These are phyloP conservation scores for Nelumbo lutea DNA, from an alignment of 164 flowering plant genomes.

Conservation along the genomic window DNA sequence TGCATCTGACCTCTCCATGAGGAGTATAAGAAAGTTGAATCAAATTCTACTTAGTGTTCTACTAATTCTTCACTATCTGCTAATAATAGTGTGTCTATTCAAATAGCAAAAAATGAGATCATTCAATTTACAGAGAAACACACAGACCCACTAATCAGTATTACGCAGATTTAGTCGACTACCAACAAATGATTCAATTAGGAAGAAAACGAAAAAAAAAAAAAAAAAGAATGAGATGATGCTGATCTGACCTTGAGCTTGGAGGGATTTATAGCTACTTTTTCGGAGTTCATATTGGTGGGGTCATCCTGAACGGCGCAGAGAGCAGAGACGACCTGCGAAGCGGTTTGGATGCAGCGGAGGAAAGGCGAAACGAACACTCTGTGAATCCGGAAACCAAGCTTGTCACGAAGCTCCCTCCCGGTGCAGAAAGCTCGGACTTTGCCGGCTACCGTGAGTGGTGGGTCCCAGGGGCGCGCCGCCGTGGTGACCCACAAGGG, in stretches of 20 bases:
- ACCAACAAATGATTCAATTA: no score
- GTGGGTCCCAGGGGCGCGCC: slow-evolving; percentile 77
- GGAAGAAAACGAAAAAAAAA: no score
- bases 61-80: no score
- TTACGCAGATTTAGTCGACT: no score
- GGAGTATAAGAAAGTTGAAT: no score
- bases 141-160: no score
- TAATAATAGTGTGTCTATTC: no score
- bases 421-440: slow-evolving; percentile 58
- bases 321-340: slow-evolving; percentile 49
- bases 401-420: slow-evolving; percentile 27
- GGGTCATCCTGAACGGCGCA: slow-evolving; percentile 37
- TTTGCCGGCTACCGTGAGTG: slow-evolving; percentile 43
- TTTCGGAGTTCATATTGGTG: slow-evolving; percentile 18
- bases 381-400: slow-evolving; percentile 53
- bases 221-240: no score
- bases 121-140: neutral
- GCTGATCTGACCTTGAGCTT: slow-evolving; percentile 44
- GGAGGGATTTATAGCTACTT: slow-evolving; percentile 44
- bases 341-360: slow-evolving; percentile 78
- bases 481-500: slow-evolving; percentile 60
- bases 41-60: no score
- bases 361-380: slow-evolving; percentile 79
- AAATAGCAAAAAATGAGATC: no score
- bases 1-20: no score